Percentiles rank a stretch among this genome's conserved stretches.
These are phyloP conservation scores for Fusarium pseudonygamai DNA, from an alignment of 2,329 filamentous ascomycete species.

Conservation along the genomic window DNA sequence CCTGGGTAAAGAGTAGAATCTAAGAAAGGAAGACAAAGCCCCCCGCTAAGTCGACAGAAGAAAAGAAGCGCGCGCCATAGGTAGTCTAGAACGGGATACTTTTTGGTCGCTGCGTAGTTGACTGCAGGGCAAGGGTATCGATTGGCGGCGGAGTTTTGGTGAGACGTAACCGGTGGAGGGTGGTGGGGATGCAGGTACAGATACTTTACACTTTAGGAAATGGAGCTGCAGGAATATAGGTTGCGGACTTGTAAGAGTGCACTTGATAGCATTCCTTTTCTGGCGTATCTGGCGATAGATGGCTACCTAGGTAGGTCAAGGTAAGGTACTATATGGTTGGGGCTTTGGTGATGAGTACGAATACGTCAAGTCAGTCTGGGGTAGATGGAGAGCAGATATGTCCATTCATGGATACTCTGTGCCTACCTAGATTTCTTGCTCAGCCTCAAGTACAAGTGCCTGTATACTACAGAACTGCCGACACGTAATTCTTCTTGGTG, in stretches of 20 bases:
- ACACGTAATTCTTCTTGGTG: not conserved
- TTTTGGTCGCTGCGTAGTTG: constrained; percentile 6
- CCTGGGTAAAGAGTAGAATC: not conserved
- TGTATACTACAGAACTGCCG: not conserved
- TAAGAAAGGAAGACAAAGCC: constrained; percentile 7
- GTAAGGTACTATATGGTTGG: not conserved
- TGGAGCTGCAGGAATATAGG: constrained; percentile 1
- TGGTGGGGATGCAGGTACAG: constrained; percentile 17
- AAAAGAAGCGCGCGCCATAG: constrained; percentile 17
- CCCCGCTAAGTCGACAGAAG: not conserved
- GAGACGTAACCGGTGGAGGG: constrained; percentile 12
- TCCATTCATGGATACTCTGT: not conserved
- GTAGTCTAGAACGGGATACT: not conserved
- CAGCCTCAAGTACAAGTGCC: not conserved
- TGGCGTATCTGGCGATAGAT: not conserved
- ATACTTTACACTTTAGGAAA: not conserved
- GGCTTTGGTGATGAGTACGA: constrained; percentile 12
- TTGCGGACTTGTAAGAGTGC: not conserved
- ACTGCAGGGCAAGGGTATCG: constrained; percentile 32
- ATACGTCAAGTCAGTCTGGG: constrained; percentile 17
- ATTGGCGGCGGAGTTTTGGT: constrained; percentile 30
- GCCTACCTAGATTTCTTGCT: not conserved
- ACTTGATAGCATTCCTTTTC: not conserved
- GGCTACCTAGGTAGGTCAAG: not conserved
- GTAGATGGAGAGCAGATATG: not conserved